Conservation (phyloP, 2,329 filamentous ascomycete genomes). For the Thermomyces lanuginosus region DNA sequence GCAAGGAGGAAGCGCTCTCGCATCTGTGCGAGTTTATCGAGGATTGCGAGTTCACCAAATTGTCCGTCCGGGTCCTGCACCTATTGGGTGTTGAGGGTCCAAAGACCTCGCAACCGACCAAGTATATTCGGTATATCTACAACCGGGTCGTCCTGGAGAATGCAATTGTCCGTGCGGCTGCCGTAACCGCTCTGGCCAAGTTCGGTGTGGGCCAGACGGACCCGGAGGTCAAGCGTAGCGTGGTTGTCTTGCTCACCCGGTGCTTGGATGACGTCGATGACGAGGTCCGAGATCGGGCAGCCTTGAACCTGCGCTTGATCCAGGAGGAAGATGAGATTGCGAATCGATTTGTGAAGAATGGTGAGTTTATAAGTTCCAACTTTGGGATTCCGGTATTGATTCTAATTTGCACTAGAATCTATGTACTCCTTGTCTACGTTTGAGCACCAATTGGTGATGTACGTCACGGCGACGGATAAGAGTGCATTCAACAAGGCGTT, state of each 20-base stretch:
- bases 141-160: conserved; percentile 96
- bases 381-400: conserved; percentile 1
- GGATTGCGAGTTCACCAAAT: conserved; percentile 97
- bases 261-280: conserved; percentile 96
- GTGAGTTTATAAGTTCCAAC: conserved; percentile 36
- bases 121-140: conserved; percentile 99
- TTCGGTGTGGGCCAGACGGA: conserved; percentile 96
- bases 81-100: conserved; percentile 87
- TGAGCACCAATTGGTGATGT: conserved; percentile 93
- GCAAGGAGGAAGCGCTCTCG: conserved; percentile 65
- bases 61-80: conserved; percentile 88
- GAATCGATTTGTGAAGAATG: conserved; percentile 79
- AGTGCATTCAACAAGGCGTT: conserved; percentile 71
- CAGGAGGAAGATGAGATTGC: conserved; percentile 77
- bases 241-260: conserved; percentile 76
- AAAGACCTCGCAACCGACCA: conserved; percentile 87
- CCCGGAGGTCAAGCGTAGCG: conserved; percentile 88
- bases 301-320: conserved; percentile 84
- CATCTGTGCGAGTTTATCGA: conserved; percentile 98
- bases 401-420: conserved; percentile 44
- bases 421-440: conserved; percentile 92
- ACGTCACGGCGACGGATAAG: conserved; percentile 84
- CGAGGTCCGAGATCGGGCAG: conserved; percentile 89
- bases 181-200: conserved; percentile 88
- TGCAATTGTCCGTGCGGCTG: conserved; percentile 83